phyloP scores from a whole-genome alignment of 108 stramenopile genomes.

The Seminavis robusta region DNA sequence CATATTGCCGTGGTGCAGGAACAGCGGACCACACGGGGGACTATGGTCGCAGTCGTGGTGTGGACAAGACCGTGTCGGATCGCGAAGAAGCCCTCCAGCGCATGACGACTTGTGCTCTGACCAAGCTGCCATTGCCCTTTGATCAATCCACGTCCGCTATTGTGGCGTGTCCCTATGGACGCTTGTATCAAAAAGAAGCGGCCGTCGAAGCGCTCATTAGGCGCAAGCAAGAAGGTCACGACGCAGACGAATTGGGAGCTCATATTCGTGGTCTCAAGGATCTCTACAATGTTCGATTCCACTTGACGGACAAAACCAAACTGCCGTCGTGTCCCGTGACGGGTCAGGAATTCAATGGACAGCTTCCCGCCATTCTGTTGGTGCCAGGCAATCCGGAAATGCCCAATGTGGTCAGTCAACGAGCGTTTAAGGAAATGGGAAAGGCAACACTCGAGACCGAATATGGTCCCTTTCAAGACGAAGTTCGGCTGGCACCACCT shows the following conservation, averaged over 20 bases:
- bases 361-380: slow-evolving; percentile 42
- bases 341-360: slow-evolving; percentile 60
- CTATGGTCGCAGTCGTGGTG: slow-evolving; percentile 18
- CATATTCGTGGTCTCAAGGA: slow-evolving; percentile 73
- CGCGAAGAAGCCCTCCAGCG: slow-evolving; percentile 23
- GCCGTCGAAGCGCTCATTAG: slow-evolving; percentile 70
- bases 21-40: slow-evolving; percentile 71
- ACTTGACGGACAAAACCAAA: slow-evolving; percentile 7
- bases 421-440: slow-evolving; percentile 66
- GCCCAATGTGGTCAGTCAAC: slow-evolving; percentile 65
- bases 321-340: slow-evolving; percentile 66
- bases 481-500: slow-evolving; percentile 65
- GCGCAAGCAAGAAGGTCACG: slow-evolving; percentile 23
- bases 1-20: slow-evolving; percentile 81
- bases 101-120: slow-evolving; percentile 62
- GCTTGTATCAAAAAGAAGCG: slow-evolving; percentile 71
- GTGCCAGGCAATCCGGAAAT: slow-evolving; percentile 34
- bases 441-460: slow-evolving; percentile 49
- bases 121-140: slow-evolving; percentile 35
- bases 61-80: too few relatives aligned
- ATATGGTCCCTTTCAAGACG: slow-evolving; percentile 62
- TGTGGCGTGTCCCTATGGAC: slow-evolving; percentile 69
- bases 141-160: slow-evolving; percentile 22
- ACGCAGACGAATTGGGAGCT: slow-evolving; percentile 17
- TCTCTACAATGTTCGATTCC: slow-evolving; percentile 61